Evolutionary conservation across 495 filamentous ascomycete genomes (phyloP).

Genomic region (Thozetella sp.): DNA sequence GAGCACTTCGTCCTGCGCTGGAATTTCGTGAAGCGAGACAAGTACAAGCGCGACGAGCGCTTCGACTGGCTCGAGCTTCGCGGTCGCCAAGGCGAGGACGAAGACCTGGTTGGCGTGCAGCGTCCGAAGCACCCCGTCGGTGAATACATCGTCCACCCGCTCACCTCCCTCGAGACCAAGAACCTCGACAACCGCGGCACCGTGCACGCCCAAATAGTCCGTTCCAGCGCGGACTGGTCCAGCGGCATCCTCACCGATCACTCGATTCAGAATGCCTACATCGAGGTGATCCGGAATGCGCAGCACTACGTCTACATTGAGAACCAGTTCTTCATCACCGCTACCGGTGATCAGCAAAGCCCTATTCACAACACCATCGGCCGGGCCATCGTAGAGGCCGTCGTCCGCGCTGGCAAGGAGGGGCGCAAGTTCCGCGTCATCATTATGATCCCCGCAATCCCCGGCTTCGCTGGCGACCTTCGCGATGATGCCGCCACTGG

Average conservation of each 20-base stretch:
- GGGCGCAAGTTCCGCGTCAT: slow-evolving; percentile 90
- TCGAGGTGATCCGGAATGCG: slow-evolving; percentile 79
- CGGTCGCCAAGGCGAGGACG: slow-evolving; percentile 77
- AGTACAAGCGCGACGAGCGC: slow-evolving; percentile 83
- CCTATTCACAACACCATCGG: slow-evolving; percentile 90
- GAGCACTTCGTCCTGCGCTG: slow-evolving; percentile 95
- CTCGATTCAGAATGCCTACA: slow-evolving; percentile 92
- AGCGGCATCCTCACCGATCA: slow-evolving; percentile 88
- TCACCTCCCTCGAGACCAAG: slow-evolving; percentile 59
- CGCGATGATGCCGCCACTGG: slow-evolving; percentile 79
- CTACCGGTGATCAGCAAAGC: slow-evolving; percentile 82
- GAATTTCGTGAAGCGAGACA: slow-evolving; percentile 97
- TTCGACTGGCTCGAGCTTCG: slow-evolving; percentile 84
- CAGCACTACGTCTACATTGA: slow-evolving; percentile 96
- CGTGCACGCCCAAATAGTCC: slow-evolving; percentile 79
- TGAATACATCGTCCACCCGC: slow-evolving; percentile 81
- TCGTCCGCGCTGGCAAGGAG: slow-evolving; percentile 79
- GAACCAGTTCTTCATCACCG: slow-evolving; percentile 98
- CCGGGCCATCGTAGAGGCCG: slow-evolving; percentile 85
- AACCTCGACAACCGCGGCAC: slow-evolving; percentile 58
- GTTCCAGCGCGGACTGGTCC: slow-evolving; percentile 93
- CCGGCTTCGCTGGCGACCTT: slow-evolving; percentile 92
- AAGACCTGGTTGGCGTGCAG: slow-evolving; percentile 86
- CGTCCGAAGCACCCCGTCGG: slow-evolving; percentile 84
- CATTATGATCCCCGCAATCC: slow-evolving; percentile 84